phyloP scores from a whole-genome alignment of 73 alveolate genomes.

The Symbiodinium pilosum region DNA sequence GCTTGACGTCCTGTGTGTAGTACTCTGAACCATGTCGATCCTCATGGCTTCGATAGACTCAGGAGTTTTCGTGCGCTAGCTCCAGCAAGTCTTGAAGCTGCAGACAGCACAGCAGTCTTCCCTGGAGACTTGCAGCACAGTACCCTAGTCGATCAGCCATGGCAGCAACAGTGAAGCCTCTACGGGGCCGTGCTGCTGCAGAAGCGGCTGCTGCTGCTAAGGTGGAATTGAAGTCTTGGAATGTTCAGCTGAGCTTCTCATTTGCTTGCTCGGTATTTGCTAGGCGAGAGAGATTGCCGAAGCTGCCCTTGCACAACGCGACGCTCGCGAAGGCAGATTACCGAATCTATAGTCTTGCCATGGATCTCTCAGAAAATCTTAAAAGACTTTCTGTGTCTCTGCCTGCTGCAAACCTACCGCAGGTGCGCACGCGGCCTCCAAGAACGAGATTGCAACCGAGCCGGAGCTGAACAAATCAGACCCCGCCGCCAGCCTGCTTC shows the following conservation, averaged over 20 bases:
- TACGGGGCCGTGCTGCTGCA: constrained; percentile 82
- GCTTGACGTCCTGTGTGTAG: too few relatives aligned
- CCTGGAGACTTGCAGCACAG: too few relatives aligned
- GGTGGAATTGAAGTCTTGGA: neutral
- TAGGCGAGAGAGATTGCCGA: constrained; percentile 68
- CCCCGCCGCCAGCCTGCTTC: constrained; percentile 53
- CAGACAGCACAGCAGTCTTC: too few relatives aligned
- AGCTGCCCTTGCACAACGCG: constrained; percentile 66
- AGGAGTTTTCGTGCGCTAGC: too few relatives aligned
- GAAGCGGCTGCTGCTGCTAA: constrained; percentile 54
- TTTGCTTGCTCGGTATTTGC: neutral
- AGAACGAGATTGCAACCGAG: neutral
- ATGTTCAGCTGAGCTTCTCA: neutral
- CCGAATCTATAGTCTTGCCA: too few relatives aligned
- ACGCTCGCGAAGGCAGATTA: constrained; percentile 26
- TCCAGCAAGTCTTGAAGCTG: too few relatives aligned
- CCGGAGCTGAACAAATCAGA: neutral
- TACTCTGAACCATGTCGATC: too few relatives aligned
- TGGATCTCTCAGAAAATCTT: too few relatives aligned
- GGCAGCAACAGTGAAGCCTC: constrained; percentile 7
- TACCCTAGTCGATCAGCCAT: too few relatives aligned
- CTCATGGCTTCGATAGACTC: too few relatives aligned
- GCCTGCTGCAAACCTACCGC: neutral
- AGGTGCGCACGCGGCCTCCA: neutral
- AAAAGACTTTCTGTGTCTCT: too few relatives aligned